These are phyloP conservation scores for Hyaloperonospora arabidopsidis DNA, from an alignment of 352 stramenopile genomes.

Conservation along the genomic window DNA sequence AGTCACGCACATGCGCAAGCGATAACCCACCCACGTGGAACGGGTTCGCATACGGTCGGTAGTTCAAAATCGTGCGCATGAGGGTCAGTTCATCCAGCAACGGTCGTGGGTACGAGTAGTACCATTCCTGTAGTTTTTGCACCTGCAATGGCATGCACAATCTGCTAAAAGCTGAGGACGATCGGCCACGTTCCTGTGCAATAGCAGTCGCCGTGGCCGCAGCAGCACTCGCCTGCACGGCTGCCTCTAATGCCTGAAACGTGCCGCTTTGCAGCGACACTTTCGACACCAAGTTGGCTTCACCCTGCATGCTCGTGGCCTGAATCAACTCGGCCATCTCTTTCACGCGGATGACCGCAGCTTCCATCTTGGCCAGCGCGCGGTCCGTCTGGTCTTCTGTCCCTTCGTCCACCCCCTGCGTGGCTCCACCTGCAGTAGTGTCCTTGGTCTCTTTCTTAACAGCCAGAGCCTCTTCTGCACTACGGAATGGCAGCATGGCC, in stretches of 20 bases:
- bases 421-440: slow-evolving; percentile 1
- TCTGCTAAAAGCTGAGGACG: slow-evolving; percentile 40
- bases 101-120: slow-evolving; percentile 70
- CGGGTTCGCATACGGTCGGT: slow-evolving; percentile 64
- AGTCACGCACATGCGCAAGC: slow-evolving; percentile 69
- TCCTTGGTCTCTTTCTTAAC: slow-evolving; percentile 8
- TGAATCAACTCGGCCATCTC: slow-evolving; percentile 78
- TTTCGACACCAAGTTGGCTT: slow-evolving; percentile 73
- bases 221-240: slow-evolving; percentile 56
- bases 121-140: slow-evolving; percentile 81
- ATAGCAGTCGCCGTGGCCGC: slow-evolving; percentile 61
- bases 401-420: slow-evolving; percentile 40
- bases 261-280: slow-evolving; percentile 51
- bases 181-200: slow-evolving; percentile 55
- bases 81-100: slow-evolving; percentile 73
- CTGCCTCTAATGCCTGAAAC: slow-evolving; percentile 47
- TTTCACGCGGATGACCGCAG: slow-evolving; percentile 53
- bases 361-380: slow-evolving; percentile 67
- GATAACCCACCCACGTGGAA: slow-evolving; percentile 53
- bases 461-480: slow-evolving; percentile 11
- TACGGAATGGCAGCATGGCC: slow-evolving; percentile 45
- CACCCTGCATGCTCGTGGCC: slow-evolving; percentile 76
- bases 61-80: slow-evolving; percentile 80
- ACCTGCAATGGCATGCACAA: slow-evolving; percentile 61
- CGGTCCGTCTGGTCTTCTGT: slow-evolving; percentile 77